Conservation (phyloP, 768 basidiomycete species). For the Asterophora lycoperdoides region DNA sequence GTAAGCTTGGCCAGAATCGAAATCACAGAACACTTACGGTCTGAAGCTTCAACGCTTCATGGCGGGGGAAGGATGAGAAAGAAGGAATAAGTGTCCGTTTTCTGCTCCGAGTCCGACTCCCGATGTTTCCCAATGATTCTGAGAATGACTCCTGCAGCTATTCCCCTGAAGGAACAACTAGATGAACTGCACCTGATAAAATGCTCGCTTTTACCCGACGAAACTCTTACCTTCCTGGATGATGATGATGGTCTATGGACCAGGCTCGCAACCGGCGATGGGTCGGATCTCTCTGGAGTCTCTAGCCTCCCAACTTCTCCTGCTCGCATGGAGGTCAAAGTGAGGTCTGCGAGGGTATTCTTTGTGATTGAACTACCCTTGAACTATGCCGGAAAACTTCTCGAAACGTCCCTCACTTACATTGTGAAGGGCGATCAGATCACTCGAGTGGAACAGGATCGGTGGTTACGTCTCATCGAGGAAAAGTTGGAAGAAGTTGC, state of each 20-base stretch:
- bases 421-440: conserved; percentile 46
- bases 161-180: too few relatives aligned
- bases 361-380: conserved; percentile 31
- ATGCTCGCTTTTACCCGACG: too few relatives aligned
- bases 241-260: conserved; percentile 6
- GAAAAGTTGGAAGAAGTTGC: conserved; percentile 33
- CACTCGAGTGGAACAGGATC: conserved; percentile 43
- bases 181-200: too few relatives aligned
- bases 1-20: too few relatives aligned
- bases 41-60: too few relatives aligned
- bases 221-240: too few relatives aligned
- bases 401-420: conserved; percentile 19
- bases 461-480: conserved; percentile 40
- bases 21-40: too few relatives aligned
- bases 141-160: too few relatives aligned
- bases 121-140: too few relatives aligned
- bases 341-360: conserved; percentile 25
- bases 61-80: too few relatives aligned
- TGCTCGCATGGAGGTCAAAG: conserved; percentile 32
- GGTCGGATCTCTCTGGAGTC: conserved; percentile 11
- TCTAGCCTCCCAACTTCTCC: conserved; percentile 17
- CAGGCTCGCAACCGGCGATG: background rate
- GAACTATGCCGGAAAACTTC: conserved; percentile 11
- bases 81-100: too few relatives aligned
- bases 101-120: too few relatives aligned